Base-by-base conservation (phyloP, 352 stramenopile genomes). In the Globisporangium radiosum region DNA sequence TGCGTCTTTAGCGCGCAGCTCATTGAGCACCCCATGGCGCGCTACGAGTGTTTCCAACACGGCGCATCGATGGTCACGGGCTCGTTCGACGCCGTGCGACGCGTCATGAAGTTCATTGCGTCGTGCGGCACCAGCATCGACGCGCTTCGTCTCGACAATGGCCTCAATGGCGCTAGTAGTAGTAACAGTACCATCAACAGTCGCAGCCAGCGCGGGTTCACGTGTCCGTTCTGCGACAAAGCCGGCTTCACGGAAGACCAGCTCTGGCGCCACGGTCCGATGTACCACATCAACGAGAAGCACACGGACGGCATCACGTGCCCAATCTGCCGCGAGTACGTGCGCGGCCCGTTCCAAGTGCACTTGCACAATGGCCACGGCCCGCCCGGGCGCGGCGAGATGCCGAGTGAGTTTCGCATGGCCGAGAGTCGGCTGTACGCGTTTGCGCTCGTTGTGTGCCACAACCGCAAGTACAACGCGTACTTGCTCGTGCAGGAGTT, bases 401-500 rank as follows among this genome's bases (percentile, higher is more conserved):
- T 91, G 73, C 54, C 78, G n/a, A 92, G 82, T 52, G 85, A 94
- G 64, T 94, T 94, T 64, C 64, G 72, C 53, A 90, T 88, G 75
- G 69, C 68, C 38, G 85, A 92, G 15, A 84, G 68, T 44, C 73
- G 70, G 39, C 68, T 94, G 25, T 94, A 92, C 65, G 85, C 82
- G 48, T 94, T 94, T 55, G 85, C 85, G 19, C 73, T 94, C 17
- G 85, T 94, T 38, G 85, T 94, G 47, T 90, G 79, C 59, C 75
- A 88, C 67, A 89, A 92, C 69, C 85, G 76, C 60, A 85, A 90
- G 56, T 85, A 76, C 65, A 91, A 94, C 52, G 76, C 72, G 54
- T 94, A 91, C 59, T 67, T 94, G 60, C 72, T 94, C 14, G 85
- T 94, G 38, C 85, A 94, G 59, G 85, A 94, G 59, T 92, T 92